Conservation (phyloP, 495 filamentous ascomycete species). For the Hapsidospora chrysogenum region DNA sequence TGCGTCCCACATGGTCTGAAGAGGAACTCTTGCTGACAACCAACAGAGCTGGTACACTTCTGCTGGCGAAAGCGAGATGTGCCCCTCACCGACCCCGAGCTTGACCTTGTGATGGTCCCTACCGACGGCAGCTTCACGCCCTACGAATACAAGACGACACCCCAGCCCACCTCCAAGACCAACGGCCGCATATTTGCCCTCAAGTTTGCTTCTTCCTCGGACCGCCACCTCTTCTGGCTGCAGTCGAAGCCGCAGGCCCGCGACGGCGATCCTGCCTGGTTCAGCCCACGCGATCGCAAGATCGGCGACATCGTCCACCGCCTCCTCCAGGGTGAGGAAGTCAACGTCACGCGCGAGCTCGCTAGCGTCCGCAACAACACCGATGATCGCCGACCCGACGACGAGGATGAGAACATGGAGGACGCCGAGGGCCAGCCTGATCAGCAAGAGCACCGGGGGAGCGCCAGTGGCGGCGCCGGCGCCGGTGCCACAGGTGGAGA, state of each 20-base stretch:
- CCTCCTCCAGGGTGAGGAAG: slow-evolving; percentile 76
- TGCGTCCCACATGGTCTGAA: background rate
- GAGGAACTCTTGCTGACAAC: background rate
- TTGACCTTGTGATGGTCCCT: slow-evolving; percentile 85
- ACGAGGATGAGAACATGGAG: slow-evolving; percentile 72
- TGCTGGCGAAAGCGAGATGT: slow-evolving; percentile 61
- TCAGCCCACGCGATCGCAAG: slow-evolving; percentile 64
- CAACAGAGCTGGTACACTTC: slow-evolving; percentile 70
- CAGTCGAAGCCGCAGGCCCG: slow-evolving; percentile 73
- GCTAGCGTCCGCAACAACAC: slow-evolving; percentile 40
- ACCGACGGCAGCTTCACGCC: slow-evolving; percentile 70
- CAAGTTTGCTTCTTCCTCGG: slow-evolving; percentile 86
- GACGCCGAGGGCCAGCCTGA: slow-evolving; percentile 57
- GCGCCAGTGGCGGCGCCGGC: slow-evolving; percentile 63
- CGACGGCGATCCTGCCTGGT: slow-evolving; percentile 54
- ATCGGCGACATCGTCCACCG: slow-evolving; percentile 72
- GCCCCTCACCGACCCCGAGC: slow-evolving; percentile 47
- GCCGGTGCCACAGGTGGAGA: slow-evolving; percentile 78
- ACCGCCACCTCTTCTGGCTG: slow-evolving; percentile 89
- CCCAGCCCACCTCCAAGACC: slow-evolving; percentile 40
- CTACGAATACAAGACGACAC: slow-evolving; percentile 40
- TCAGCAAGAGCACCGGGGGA: slow-evolving; percentile 34
- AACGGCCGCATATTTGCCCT: slow-evolving; percentile 85
- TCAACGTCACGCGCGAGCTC: slow-evolving; percentile 66
- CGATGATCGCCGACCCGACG: slow-evolving; percentile 45